Percentiles rank a stretch among this genome's conserved stretches.
Conservation (phyloP, 768 basidiomycete genomes). For the Tremella yokohamensis region DNA sequence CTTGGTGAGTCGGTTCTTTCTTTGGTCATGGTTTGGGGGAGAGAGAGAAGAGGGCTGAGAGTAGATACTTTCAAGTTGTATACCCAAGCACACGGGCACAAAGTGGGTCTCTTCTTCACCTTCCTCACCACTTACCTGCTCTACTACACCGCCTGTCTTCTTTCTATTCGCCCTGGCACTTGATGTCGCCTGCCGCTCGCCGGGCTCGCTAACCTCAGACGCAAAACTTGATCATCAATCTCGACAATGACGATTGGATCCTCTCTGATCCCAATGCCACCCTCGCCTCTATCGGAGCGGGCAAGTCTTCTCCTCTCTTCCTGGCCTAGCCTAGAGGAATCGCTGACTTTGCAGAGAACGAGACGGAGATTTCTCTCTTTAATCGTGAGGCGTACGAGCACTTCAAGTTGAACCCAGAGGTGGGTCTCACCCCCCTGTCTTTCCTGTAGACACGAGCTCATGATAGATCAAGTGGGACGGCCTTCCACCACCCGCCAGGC, state of each 20-base stretch:
- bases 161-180: neutral
- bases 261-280: conserved; percentile 63
- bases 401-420: conserved; percentile 81
- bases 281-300: conserved; percentile 70
- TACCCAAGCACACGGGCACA: conserved; percentile 88
- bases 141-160: too few species aligned
- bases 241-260: conserved; percentile 89
- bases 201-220: conserved; percentile 59
- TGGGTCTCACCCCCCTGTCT: too few species aligned
- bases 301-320: conserved; percentile 55
- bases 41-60: conserved; percentile 2
- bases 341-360: conserved; percentile 70
- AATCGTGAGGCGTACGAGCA: conserved; percentile 68
- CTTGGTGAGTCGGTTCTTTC: conserved; percentile 59
- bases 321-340: neutral
- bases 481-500: too few species aligned
- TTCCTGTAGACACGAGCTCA: too few species aligned
- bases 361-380: conserved; percentile 93
- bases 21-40: neutral
- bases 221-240: conserved; percentile 94
- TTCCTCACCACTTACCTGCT: neutral
- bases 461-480: conserved; percentile 12
- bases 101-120: conserved; percentile 60
- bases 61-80: conserved; percentile 92
- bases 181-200: neutral